Percentiles rank a stretch among this genome's conserved stretches.
phyloP scores from a whole-genome alignment of 352 stramenopile species.

The Phytophthora melonis region DNA sequence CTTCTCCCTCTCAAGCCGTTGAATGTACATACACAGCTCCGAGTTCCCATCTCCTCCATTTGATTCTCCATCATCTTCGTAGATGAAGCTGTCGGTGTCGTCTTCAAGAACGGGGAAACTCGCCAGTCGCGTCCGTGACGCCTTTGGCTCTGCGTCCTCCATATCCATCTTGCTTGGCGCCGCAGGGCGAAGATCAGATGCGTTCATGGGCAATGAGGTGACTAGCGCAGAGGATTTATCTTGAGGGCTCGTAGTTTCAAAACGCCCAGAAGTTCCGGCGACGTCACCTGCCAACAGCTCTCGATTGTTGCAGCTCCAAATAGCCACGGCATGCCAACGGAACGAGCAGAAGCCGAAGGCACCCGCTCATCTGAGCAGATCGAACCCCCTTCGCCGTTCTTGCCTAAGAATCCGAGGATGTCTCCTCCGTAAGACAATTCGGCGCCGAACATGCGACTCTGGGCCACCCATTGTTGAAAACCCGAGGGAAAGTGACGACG shows the following conservation, averaged over 20 bases:
- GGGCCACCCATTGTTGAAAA: constrained; percentile 32
- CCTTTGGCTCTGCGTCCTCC: constrained; percentile 23
- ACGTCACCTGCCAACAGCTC: neutral
- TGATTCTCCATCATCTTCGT: constrained; percentile 43
- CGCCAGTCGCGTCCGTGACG: constrained; percentile 14
- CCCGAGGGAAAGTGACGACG: constrained; percentile 13
- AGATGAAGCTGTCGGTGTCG: constrained; percentile 40
- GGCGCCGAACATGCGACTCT: neutral
- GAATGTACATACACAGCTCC: constrained; percentile 62
- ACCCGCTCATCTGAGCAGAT: constrained; percentile 26
- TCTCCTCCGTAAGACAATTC: constrained; percentile 13
- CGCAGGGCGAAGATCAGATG: constrained; percentile 19
- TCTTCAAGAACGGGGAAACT: constrained; percentile 41
- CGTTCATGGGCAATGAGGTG: constrained; percentile 27
- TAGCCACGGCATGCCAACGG: constrained; percentile 14
- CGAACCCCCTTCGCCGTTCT: neutral
- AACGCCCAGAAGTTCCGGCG: constrained; percentile 6
- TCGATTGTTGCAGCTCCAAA: constrained; percentile 22
- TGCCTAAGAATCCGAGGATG: constrained; percentile 33
- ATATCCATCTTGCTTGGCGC: constrained; percentile 16
- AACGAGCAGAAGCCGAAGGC: neutral
- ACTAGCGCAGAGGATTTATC: neutral
- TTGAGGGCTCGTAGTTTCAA: constrained; percentile 21
- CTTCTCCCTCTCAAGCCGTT: constrained; percentile 61
- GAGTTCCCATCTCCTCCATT: constrained; percentile 35